Conservation (phyloP, 2,329 filamentous ascomycete species). For the Drechslera avenae region DNA sequence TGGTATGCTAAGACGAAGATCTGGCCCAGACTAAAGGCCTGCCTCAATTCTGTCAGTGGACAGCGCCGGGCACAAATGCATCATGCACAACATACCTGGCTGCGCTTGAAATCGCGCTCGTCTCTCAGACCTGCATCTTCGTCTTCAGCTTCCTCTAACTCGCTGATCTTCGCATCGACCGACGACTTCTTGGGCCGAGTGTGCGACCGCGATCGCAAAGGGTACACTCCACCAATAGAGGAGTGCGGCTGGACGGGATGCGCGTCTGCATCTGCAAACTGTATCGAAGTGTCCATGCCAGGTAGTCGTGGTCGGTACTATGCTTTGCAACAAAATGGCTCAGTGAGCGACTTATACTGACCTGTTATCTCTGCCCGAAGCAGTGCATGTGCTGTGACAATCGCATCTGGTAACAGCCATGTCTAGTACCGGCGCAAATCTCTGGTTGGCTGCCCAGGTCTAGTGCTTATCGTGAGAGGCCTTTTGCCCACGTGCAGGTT, state of each 20-base stretch:
- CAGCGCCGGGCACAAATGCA: no score
- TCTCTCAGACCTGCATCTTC: constrained; percentile 42
- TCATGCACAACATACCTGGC: constrained; percentile 27
- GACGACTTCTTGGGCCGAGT: constrained; percentile 40
- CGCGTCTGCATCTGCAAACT: constrained; percentile 23
- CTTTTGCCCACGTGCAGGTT: constrained; percentile 17
- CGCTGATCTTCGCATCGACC: constrained; percentile 67
- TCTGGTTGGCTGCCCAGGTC: constrained; percentile 25
- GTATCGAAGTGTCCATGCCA: constrained; percentile 34
- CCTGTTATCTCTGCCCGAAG: constrained; percentile 16
- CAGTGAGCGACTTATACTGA: constrained; percentile 13
- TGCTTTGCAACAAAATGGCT: not conserved
- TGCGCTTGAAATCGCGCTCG: constrained; percentile 39
- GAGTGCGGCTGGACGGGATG: constrained; percentile 16
- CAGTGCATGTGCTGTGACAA: constrained; percentile 16
- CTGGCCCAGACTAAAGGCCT: constrained; percentile 37
- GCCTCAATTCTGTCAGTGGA: constrained; percentile 16
- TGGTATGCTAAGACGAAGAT: constrained; percentile 59
- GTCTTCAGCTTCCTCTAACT: constrained; percentile 34
- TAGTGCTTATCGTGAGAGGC: constrained; percentile 25
- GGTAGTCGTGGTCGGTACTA: not conserved
- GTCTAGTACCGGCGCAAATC: constrained; percentile 4
- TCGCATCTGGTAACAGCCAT: constrained; percentile 29
- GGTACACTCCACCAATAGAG: constrained; percentile 31
- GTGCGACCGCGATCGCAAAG: constrained; percentile 28